A percentile compares a stretch with the other conserved stretches of the same genome.
Conservation (phyloP, 495 filamentous ascomycete species). For the Stereocaulon alpinum region DNA sequence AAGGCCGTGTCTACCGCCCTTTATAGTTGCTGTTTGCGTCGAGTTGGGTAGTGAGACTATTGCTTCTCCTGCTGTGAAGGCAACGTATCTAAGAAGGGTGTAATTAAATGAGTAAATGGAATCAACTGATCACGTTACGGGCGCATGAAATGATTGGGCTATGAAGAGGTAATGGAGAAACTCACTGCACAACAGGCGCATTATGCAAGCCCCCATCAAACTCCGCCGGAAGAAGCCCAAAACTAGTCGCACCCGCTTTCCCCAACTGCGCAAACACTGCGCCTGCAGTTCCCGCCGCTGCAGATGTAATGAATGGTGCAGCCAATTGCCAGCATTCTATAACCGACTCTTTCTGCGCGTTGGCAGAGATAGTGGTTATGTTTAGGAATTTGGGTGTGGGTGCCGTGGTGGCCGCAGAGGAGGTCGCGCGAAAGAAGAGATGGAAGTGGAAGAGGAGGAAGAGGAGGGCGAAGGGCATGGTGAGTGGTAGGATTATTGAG, state of each 20-base stretch:
- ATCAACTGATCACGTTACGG: too few species aligned
- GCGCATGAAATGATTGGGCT: too few species aligned
- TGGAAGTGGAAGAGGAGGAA: conserved; percentile 17
- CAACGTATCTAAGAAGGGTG: conserved; percentile 35
- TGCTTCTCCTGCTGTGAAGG: conserved; percentile 40
- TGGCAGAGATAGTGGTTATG: conserved; percentile 31
- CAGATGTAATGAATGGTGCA: conserved; percentile 32
- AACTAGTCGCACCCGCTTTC: conserved; percentile 28
- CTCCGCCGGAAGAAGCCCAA: conserved; percentile 31
- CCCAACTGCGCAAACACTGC: conserved; percentile 29
- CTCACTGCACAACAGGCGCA: conserved; percentile 41
- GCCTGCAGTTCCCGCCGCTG: conserved; percentile 36
- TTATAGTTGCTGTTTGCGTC: conserved; percentile 29
- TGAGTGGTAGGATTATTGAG: background rate
- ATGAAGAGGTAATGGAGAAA: too few species aligned
- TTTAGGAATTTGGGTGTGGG: conserved; percentile 26
- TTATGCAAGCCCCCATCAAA: conserved; percentile 44
- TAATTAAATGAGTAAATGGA: conserved; percentile 4
- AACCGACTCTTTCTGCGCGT: conserved; percentile 33
- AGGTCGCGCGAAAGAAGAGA: conserved; percentile 17
- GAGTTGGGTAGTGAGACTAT: conserved; percentile 41
- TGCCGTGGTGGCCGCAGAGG: conserved; percentile 19
- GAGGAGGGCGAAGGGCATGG: background rate
- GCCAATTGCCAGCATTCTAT: conserved; percentile 47
- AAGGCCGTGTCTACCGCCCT: conserved; percentile 36